Evolutionary conservation across 148 eudicot genomes (phyloP), one percentile per base, ranked within the genome.

Genomic region (Pouteria glomerata): DNA sequence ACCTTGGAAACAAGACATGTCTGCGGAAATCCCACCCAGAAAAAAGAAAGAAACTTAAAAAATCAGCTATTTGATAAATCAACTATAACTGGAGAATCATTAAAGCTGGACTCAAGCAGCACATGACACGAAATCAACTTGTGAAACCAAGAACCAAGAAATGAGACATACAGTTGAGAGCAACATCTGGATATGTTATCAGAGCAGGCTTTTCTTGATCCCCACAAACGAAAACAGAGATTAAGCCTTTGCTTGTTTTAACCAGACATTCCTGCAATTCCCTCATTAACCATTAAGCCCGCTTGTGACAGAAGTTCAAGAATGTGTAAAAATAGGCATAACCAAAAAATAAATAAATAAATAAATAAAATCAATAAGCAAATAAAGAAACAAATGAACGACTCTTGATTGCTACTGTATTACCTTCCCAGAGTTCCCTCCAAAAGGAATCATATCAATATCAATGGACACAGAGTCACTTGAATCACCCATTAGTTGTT

Each of bases 131-230:
- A 34, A 33, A 59, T 33, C 39, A 59, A 23, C 26, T 64, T 64
- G 27, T 41, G 30, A 48, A 48, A 66, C 7, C 0, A 29, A 45
- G 42, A 60, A 19, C 29, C 19, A 33, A 53, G 47, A 18, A 50
- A 52, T 19, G 59, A 29, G 11, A 18, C 76, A 24, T 78, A 78
- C 81, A 59, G 41, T 72, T 78, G 14, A 78, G 63, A 50, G 76
- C 81, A 47, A 78, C 72, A 73, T 78, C 81, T 1, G 81, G 81
- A n/a, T 78, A 78, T 35, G 81, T 78, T 27, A 78, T 58, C 8
- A 78, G 30, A 78, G 77, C 81, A 26, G 77, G 81, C 77, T 78
- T 78, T 33, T 47, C 60, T 61, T 19, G 72, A 66, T 78, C 77
- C 55, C 81, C 81, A 73, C 59, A 48, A 13, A 78, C 63, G 13